Evolutionary conservation across 2,329 filamentous ascomycete species (phyloP), one percentile per base, ranked within the genome.

Genomic region (Ramularia collo-cygni): DNA sequence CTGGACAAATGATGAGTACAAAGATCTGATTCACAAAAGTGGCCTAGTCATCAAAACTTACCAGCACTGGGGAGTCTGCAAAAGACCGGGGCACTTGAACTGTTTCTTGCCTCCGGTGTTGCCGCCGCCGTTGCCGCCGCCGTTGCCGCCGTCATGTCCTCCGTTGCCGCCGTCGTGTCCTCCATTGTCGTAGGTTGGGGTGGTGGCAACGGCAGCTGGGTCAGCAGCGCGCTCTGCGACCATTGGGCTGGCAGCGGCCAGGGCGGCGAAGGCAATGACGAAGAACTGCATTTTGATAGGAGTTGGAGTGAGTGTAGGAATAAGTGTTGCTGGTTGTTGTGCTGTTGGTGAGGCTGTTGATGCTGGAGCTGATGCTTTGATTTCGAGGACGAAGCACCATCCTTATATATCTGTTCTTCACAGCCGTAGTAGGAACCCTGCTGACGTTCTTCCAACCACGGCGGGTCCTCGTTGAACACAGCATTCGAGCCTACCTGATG

Each of bases 231-330:
- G 21, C 21, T 24, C 21, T 24, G 21, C 21, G 21, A 24, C 21
- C 21, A 24, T 24, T 24, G 31, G 31, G 19, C 14, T 19, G 17
- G 31, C 31, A 18, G 16, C 31, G 16, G 31, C 31, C 16, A 33
- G 8, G 19, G 40, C 30, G 28, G 40, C 40, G 7, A 42, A 14
- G 14, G 40, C 40, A 29, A 42, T 34, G 28, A 37, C 12, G 35
- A 38, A n/a, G 40, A 42, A 42, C 40, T 42, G 40, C 40, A 42
- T 42, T 1, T 42, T 42, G 40, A 14, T 37, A 24, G 24, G n/a
- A 17, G 17, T 3, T 7, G 12, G 31, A 33, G 16, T 10, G 17
- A 17, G 16, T 33, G 31, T 3, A 10, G 16, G 17, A 33, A 16
- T 13, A 16, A 31, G 17, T 33, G 31, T 13, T 14, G 8, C 16